Conservation (phyloP, 2,329 filamentous ascomycete genomes). For the Rhynchosporium agropyri region DNA sequence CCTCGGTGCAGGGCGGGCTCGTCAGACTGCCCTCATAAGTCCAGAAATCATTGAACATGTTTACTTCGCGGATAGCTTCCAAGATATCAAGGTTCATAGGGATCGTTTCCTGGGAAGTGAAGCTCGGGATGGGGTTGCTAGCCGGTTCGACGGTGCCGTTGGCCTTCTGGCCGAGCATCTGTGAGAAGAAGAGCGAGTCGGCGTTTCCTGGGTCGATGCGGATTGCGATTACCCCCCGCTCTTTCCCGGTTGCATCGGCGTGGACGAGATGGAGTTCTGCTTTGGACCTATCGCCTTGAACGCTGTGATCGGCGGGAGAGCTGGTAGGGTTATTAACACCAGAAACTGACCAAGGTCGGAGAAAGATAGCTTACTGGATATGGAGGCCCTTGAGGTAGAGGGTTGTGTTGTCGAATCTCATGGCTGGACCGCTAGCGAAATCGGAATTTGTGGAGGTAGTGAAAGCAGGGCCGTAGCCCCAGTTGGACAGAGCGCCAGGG, state of each 20-base stretch:
- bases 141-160: slow-evolving; percentile 2
- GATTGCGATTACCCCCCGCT: slow-evolving; percentile 51
- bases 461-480: slow-evolving; percentile 53
- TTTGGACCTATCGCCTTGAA: slow-evolving; percentile 47
- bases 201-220: slow-evolving; percentile 49
- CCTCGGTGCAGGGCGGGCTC: slow-evolving; percentile 51
- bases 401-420: slow-evolving; percentile 51
- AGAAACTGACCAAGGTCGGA: no score
- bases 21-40: slow-evolving; percentile 53
- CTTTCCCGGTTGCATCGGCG: slow-evolving; percentile 46
- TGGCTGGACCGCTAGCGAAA: slow-evolving; percentile 46
- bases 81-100: slow-evolving; percentile 41
- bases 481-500: slow-evolving; percentile 50
- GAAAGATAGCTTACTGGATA: slow-evolving; percentile 44
- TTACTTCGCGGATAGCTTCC: slow-evolving; percentile 44
- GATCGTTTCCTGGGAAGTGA: slow-evolving; percentile 42
- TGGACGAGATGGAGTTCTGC: slow-evolving; percentile 55
- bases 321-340: no score
- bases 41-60: slow-evolving; percentile 50
- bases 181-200: slow-evolving; percentile 47
- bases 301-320: slow-evolving; percentile 52
- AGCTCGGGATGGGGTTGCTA: slow-evolving; percentile 43
- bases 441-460: slow-evolving; percentile 43
- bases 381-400: slow-evolving; percentile 54
- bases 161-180: slow-evolving; percentile 39